Evolutionary conservation across 352 stramenopile genomes (phyloP).

Genomic region (Vaucheria bursata): DNA sequence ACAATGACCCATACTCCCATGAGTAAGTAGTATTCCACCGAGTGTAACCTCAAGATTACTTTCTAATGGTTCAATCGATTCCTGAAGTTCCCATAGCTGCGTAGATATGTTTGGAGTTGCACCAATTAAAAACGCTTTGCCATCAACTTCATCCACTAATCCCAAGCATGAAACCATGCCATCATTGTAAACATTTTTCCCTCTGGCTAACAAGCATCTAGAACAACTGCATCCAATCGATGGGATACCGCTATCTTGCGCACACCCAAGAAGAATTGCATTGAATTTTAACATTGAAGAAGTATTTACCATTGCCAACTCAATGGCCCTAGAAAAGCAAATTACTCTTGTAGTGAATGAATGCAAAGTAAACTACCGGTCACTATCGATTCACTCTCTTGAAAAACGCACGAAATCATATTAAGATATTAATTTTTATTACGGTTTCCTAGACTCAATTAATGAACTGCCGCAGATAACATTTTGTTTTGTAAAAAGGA

Average conservation of each 20-base stretch:
- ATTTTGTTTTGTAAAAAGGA: too few species aligned
- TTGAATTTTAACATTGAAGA: not conserved
- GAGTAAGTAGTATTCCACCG: slow-evolving; percentile 39
- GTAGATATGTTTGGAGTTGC: slow-evolving; percentile 21
- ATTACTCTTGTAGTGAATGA: too few species aligned
- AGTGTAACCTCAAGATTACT: not conserved
- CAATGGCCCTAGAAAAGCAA: too few species aligned
- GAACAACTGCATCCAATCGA: slow-evolving; percentile 22
- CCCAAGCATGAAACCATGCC: slow-evolving; percentile 28
- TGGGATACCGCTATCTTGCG: slow-evolving; percentile 29
- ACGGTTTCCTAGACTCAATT: too few species aligned
- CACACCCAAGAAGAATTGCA: slow-evolving; percentile 22
- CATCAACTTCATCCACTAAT: slow-evolving; percentile 15
- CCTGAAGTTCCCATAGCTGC: slow-evolving; percentile 36
- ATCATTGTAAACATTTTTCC: slow-evolving; percentile 23
- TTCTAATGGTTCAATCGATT: slow-evolving; percentile 5
- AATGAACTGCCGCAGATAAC: too few species aligned
- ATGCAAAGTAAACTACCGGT: too few species aligned
- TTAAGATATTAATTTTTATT: too few species aligned
- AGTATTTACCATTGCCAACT: too few species aligned
- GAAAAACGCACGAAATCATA: too few species aligned
- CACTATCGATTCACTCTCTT: too few species aligned
- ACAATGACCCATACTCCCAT: slow-evolving; percentile 36
- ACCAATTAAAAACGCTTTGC: slow-evolving; percentile 36
- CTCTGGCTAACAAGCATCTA: slow-evolving; percentile 17